Evolutionary conservation across 805 yeast species (phyloP).

Genomic region (Cyberlindnera maclurae): DNA sequence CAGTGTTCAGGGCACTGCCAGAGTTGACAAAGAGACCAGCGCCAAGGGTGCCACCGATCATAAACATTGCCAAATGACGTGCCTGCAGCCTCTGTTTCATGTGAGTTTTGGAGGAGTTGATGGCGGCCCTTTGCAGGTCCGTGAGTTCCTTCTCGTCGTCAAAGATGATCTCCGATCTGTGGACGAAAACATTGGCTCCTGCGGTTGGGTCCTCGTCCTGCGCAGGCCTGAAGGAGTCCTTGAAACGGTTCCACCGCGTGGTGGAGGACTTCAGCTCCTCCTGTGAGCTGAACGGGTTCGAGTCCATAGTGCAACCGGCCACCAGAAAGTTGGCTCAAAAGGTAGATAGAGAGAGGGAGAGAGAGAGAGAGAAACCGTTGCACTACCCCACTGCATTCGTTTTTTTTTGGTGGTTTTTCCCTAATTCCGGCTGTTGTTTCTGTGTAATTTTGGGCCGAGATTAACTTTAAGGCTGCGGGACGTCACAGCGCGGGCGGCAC

Average conservation of each 20-base stretch:
- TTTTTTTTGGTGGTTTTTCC: no score
- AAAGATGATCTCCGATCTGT: conserved; percentile 28
- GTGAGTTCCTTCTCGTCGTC: conserved; percentile 20
- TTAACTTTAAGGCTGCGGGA: no score
- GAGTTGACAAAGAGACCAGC: conserved; percentile 77
- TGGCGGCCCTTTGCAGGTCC: conserved; percentile 32
- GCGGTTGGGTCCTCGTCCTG: conserved; percentile 10
- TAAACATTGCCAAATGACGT: conserved; percentile 67
- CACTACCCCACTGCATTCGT: no score
- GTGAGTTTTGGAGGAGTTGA: conserved; percentile 31
- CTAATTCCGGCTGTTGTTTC: no score
- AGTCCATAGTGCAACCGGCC: conserved; percentile 6
- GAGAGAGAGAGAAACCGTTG: no score
- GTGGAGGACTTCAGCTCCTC: conserved; percentile 22
- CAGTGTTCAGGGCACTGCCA: conserved; percentile 58
- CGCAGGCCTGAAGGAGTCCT: conserved; percentile 41
- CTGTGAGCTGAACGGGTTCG: conserved; percentile 8
- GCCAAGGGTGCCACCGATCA: conserved; percentile 80
- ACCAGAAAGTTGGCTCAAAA: no score
- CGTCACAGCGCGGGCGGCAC: no score
- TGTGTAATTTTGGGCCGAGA: no score
- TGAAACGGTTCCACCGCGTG: conserved; percentile 27
- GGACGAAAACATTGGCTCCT: conserved; percentile 31
- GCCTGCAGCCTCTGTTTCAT: conserved; percentile 25
- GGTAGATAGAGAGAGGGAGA: no score